Percentiles rank a stretch among this genome's conserved stretches.
Conservation (phyloP, 2,329 filamentous ascomycete species). For the Venturia effusa region DNA sequence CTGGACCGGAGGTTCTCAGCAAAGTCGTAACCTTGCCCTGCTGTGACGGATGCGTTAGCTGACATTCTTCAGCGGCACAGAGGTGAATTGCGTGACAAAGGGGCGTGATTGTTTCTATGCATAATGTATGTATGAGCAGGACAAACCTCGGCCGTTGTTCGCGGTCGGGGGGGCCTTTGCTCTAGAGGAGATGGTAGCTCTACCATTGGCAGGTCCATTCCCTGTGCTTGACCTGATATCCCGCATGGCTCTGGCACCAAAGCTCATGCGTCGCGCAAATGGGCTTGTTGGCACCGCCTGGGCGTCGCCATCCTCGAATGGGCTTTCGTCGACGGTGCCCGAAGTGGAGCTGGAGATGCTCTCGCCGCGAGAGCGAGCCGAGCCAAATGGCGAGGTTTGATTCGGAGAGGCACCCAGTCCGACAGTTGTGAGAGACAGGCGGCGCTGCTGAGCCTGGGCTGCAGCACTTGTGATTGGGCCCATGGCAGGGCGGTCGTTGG, state of each 20-base stretch:
- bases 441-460: constrained; percentile 37
- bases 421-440: constrained; percentile 39
- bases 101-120: neutral
- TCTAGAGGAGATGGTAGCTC: constrained; percentile 36
- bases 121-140: constrained; percentile 17
- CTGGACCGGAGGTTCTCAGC: constrained; percentile 88
- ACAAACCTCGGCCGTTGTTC: constrained; percentile 49
- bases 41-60: constrained; percentile 54
- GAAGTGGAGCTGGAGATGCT: constrained; percentile 38
- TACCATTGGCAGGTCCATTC: constrained; percentile 36
- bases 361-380: constrained; percentile 31
- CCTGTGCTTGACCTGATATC: constrained; percentile 37
- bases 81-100: neutral
- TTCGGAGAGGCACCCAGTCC: constrained; percentile 34
- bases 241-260: constrained; percentile 69
- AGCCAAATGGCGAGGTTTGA: constrained; percentile 30
- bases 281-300: constrained; percentile 56
- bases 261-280: constrained; percentile 78
- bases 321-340: constrained; percentile 37
- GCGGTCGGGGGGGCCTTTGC: constrained; percentile 39
- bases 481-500: constrained; percentile 20
- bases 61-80: constrained; percentile 31
- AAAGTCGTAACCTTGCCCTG: constrained; percentile 95
- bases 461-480: constrained; percentile 39
- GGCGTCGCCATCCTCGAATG: constrained; percentile 48